These are phyloP conservation scores for Lentinula sp. DNA, from an alignment of 768 basidiomycete genomes.

Conservation along the genomic window DNA sequence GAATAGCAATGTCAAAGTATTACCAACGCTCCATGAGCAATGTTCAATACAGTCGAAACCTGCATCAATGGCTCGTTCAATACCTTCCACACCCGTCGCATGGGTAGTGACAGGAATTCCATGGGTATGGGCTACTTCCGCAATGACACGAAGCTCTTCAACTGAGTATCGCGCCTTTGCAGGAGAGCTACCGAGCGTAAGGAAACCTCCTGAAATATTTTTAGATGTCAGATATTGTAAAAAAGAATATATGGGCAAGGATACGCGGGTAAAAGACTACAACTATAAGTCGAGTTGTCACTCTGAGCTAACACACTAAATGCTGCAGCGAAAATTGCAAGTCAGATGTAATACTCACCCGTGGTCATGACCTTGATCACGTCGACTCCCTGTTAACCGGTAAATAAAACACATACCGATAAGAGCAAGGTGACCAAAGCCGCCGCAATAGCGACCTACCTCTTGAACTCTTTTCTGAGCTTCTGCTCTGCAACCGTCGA, in stretches of 20 bases:
- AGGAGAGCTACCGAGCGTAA: conserved; percentile 2
- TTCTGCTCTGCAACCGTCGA: neutral
- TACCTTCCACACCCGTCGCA: conserved; percentile 3
- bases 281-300: too few species aligned
- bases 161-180: conserved; percentile 4
- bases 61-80: conserved; percentile 3
- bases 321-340: neutral
- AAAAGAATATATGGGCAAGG: neutral
- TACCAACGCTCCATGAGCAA: conserved; percentile 8
- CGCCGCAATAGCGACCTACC: neutral
- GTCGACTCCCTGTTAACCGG: conserved; percentile 2
- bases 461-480: conserved; percentile 2
- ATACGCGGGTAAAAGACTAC: too few species aligned
- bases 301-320: too few species aligned
- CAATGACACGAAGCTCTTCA: conserved; percentile 6
- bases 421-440: too few species aligned
- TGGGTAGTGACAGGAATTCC: conserved; percentile 6
- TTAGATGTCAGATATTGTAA: neutral
- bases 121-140: conserved; percentile 3
- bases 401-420: neutral
- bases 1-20: neutral
- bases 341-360: neutral
- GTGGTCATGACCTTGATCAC: conserved; percentile 8
- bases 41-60: conserved; percentile 8
- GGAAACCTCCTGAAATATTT: neutral